Base-by-base conservation (phyloP, 805 yeast genomes). In the Cyberlindnera subsufficiens region DNA sequence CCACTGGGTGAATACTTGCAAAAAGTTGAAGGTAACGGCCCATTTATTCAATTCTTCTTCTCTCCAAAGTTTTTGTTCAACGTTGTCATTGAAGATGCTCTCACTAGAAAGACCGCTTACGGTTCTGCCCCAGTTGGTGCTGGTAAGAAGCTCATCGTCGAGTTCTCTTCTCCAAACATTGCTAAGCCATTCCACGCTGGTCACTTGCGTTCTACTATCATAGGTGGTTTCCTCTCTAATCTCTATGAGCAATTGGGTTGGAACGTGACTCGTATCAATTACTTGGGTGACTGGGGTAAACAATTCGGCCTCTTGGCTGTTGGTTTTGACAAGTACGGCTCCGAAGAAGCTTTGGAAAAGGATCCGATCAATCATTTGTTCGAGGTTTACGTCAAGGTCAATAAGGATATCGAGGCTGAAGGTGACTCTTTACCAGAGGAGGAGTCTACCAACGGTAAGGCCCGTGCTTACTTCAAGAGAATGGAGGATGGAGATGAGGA, bases 111-210 rank as follows among this genome's bases (percentile, higher is more conserved):
- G 43, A 66, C 70, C 30, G 58, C 60, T 4, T 93, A 78, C 63
- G 99, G 99, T 52, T 67, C 79, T 37, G 70, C 82, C 54, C 86
- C 89, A 38, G 55, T 86, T 42, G 96, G 93, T 44, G 66, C 66
- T 33, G 80, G 79, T 50, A 84, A 88, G 68, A 82, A 72, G 49
- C 73, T 85, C 15, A 56, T 89, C 36, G 75, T 93, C 55, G 99
- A 93, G 66, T 93, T 93, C 59, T 87, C 96, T 3, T 90, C 98
- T 30, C 99, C 99, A 51, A 93, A 93, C 67, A 91, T 93, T 59
- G 99, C 99, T 52, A 93, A 93, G 69, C 99, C 99, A 11, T 93
- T 93, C 84, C 99, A 93, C 63, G 99, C 99, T 42, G 99, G 99
- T 46, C 99, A 93, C 66, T 78, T 93, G 66, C 83, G 99, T 68